phyloP scores from a whole-genome alignment of 169 alveolate genomes.

The Plasmodium coatneyi region DNA sequence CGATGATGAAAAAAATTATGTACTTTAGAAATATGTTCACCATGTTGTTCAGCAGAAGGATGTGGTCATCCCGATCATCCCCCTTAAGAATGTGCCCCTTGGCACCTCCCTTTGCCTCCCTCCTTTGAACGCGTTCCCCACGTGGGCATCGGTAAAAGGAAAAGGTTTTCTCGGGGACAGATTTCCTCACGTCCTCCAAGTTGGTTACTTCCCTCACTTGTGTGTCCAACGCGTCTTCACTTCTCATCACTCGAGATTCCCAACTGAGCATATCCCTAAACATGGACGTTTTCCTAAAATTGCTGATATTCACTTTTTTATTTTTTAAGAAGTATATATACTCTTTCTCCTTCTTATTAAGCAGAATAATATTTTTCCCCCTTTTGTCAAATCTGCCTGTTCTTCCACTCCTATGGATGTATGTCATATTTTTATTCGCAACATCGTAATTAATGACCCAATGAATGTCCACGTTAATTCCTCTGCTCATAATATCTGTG shows the following conservation, averaged over 20 bases:
- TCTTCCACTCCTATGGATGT: conserved; percentile 69
- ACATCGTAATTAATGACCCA: conserved; percentile 68
- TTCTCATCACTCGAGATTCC: conserved; percentile 1
- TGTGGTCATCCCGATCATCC: not conserved
- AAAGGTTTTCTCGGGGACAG: not conserved
- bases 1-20: conserved; percentile 38
- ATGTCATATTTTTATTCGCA: conserved; percentile 66
- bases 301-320: conserved; percentile 39
- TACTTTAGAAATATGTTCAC: conserved; percentile 31
- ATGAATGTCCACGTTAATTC: conserved; percentile 48
- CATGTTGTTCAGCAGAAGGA: conserved; percentile 33
- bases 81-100: not conserved
- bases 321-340: conserved; percentile 55
- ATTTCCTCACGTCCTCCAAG: not conserved
- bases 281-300: conserved; percentile 47
- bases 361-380: conserved; percentile 34
- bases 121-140: not conserved
- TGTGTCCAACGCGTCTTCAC: not conserved
- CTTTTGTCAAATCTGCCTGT: conserved; percentile 65
- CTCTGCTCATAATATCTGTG: conserved; percentile 70
- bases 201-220: conserved; percentile 8
- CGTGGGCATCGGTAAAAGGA: not conserved
- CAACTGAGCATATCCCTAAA: conserved; percentile 20
- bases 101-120: not conserved
- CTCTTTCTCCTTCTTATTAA: conserved; percentile 62